These are phyloP conservation scores for Talaromyces nanjingensis DNA, from an alignment of 495 filamentous ascomycete species.

Conservation along the genomic window DNA sequence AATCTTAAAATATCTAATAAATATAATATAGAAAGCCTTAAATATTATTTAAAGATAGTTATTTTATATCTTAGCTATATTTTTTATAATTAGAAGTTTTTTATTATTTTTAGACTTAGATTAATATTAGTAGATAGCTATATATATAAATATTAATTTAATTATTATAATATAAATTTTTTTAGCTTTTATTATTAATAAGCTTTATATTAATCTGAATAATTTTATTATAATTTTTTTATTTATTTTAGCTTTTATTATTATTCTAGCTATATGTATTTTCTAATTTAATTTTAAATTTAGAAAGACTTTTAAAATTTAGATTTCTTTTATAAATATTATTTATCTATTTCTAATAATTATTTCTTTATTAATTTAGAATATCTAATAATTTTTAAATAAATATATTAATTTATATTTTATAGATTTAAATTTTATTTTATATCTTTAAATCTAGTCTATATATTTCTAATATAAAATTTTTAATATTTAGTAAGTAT, in stretches of 20 bases:
- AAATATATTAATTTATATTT: slow-evolving; percentile 9
- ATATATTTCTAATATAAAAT: slow-evolving; percentile 8
- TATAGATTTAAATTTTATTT: slow-evolving; percentile 1
- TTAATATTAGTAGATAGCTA: slow-evolving; percentile 12
- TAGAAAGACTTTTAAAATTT: slow-evolving; percentile 10
- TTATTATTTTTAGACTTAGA: slow-evolving; percentile 9
- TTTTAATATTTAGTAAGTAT: slow-evolving; percentile 6
- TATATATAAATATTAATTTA: slow-evolving; percentile 13
- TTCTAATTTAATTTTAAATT: slow-evolving; percentile 9
- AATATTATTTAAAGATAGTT: slow-evolving; percentile 12
- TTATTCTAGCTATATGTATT: slow-evolving; percentile 13
- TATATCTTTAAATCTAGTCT: slow-evolving; percentile 5
- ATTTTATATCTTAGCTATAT: slow-evolving; percentile 10
- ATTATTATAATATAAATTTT: slow-evolving; percentile 12
- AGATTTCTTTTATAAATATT: slow-evolving; percentile 5
- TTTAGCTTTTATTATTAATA: too few relatives aligned
- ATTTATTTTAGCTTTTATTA: slow-evolving; percentile 11
- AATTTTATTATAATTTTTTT: slow-evolving; percentile 10
- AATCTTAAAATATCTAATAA: slow-evolving; percentile 10
- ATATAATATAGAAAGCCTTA: slow-evolving; percentile 11
- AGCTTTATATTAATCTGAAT: slow-evolving; percentile 11
- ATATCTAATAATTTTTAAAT: slow-evolving; percentile 5
- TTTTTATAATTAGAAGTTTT: slow-evolving; percentile 11
- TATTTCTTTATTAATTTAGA: slow-evolving; percentile 3
- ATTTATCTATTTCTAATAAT: too few relatives aligned